phyloP scores from a whole-genome alignment of 2,329 filamentous ascomycete genomes.

The Arthrinium phaeospermum region DNA sequence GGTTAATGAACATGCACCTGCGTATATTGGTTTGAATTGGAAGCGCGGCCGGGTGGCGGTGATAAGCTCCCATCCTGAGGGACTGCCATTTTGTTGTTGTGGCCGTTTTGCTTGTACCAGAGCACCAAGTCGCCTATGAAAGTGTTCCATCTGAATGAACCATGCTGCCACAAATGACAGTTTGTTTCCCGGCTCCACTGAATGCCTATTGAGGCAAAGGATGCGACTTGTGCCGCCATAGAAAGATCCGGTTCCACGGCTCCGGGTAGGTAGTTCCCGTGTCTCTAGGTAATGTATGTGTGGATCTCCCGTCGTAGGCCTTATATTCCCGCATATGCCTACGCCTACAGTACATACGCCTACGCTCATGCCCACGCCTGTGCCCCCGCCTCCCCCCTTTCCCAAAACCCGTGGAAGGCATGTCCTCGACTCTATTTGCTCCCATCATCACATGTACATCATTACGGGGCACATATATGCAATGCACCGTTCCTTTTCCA shows the following conservation, averaged over 20 bases:
- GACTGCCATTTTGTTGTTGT: no score
- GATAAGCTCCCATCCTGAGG: no score
- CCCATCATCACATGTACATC: conserved; percentile 2
- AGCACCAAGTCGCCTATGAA: no score
- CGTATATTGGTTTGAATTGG: no score
- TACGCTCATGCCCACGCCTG: background rate
- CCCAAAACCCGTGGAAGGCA: background rate
- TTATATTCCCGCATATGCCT: background rate
- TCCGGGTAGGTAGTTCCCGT: background rate
- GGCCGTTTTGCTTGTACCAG: no score
- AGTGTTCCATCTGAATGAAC: no score
- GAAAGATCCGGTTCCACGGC: background rate
- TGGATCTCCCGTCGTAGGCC: background rate
- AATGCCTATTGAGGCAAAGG: background rate
- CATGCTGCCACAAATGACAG: background rate
- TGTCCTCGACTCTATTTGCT: background rate
- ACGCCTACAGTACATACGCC: background rate
- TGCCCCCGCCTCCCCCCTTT: background rate
- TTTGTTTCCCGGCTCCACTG: background rate
- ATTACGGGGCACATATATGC: background rate
- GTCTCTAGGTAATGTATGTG: background rate
- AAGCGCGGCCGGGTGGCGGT: no score
- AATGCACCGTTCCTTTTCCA: background rate
- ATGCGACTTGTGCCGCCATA: background rate
- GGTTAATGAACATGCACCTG: no score